These are phyloP conservation scores for Trypanosoma boissoni DNA, from an alignment of 208 protist species.

Conservation along the genomic window DNA sequence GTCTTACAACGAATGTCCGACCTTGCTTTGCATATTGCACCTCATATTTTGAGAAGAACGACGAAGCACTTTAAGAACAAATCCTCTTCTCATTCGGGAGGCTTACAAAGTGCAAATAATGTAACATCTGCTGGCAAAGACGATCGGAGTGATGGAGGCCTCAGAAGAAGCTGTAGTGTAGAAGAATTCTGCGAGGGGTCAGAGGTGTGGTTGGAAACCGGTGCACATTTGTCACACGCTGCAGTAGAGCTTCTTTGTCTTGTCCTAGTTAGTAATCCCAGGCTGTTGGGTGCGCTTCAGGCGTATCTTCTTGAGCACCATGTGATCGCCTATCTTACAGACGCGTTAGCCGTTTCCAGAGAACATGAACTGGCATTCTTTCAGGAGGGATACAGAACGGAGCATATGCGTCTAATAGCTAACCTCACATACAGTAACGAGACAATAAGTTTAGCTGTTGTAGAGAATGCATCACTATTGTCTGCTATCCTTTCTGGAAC, in stretches of 20 bases:
- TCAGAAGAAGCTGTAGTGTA: slow-evolving; percentile 67
- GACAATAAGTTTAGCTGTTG: slow-evolving; percentile 34
- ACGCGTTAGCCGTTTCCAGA: slow-evolving; percentile 55
- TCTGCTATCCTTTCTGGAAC: slow-evolving; percentile 59
- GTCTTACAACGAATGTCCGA: slow-evolving; percentile 71
- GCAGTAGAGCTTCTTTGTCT: slow-evolving; percentile 63
- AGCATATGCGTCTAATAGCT: slow-evolving; percentile 67
- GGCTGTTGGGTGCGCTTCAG: slow-evolving; percentile 44
- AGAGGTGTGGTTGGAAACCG: slow-evolving; percentile 65
- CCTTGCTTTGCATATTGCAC: slow-evolving; percentile 51
- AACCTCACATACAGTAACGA: slow-evolving; percentile 64
- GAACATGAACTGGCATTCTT: slow-evolving; percentile 79
- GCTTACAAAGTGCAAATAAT: no score
- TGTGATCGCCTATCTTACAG: slow-evolving; percentile 47
- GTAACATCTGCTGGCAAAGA: neutral
- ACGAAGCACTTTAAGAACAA: slow-evolving; percentile 8
- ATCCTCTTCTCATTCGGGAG: neutral
- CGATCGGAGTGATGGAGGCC: neutral
- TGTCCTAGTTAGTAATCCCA: slow-evolving; percentile 43
- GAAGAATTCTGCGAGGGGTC: slow-evolving; percentile 80
- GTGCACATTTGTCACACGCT: slow-evolving; percentile 48
- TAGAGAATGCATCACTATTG: slow-evolving; percentile 41
- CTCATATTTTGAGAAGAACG: slow-evolving; percentile 43
- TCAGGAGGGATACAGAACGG: slow-evolving; percentile 72
- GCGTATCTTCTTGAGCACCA: slow-evolving; percentile 53